Percentiles rank a stretch among this genome's conserved stretches.
These are phyloP conservation scores for Eucalyptus victrix DNA, from an alignment of 345 rosid species.

Conservation along the genomic window DNA sequence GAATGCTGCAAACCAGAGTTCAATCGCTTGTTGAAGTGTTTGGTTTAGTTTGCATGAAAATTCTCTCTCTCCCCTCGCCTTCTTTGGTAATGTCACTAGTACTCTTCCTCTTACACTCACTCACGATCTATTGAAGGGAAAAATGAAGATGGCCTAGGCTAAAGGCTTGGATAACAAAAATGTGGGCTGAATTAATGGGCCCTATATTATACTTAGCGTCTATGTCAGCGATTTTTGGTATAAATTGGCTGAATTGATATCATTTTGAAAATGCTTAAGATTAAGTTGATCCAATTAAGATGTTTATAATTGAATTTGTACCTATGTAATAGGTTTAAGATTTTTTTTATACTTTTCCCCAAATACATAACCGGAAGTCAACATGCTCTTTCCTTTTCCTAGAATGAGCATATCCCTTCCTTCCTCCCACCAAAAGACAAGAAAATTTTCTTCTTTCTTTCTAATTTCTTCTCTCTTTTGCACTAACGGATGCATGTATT, in stretches of 20 bases:
- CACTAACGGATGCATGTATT: background rate
- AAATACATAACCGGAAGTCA: background rate
- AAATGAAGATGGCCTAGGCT: background rate
- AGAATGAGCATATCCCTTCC: background rate
- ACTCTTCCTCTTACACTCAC: background rate
- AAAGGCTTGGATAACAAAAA: no score
- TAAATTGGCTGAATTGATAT: no score
- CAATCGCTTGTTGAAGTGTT: background rate
- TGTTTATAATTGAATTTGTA: no score
- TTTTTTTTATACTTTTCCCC: background rate
- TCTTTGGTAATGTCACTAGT: background rate
- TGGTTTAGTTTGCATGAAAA: no score
- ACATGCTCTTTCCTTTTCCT: background rate
- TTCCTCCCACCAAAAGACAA: background rate
- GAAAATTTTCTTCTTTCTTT: background rate
- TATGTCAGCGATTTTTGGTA: fast-evolving
- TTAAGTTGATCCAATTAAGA: no score
- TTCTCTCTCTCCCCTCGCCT: background rate
- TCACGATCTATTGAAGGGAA: background rate
- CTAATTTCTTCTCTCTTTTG: background rate
- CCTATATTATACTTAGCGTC: fast-evolving
- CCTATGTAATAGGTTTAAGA: no score
- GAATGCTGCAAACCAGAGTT: background rate
- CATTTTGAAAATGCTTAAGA: no score
- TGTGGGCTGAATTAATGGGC: no score